Percentiles rank a stretch among this genome's conserved stretches.
Conservation (phyloP, 1,284 basidiomycete genomes). For the Heterobasidion annosum region DNA sequence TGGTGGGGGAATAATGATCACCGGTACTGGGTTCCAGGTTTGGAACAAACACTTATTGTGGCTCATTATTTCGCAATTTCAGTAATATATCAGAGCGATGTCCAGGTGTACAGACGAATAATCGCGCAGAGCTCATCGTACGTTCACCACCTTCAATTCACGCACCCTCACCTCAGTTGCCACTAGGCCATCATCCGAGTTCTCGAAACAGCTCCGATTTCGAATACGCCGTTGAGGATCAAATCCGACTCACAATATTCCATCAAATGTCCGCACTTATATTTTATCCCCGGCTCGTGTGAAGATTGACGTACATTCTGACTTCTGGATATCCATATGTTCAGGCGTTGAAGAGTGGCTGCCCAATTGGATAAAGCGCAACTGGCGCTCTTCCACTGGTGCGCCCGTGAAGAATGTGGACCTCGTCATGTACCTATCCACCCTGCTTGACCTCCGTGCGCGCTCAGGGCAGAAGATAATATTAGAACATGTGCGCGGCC, state of each 20-base stretch:
- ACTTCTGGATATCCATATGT: background rate
- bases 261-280: constrained; percentile 44
- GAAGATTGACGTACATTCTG: background rate
- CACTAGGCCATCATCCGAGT: constrained; percentile 66
- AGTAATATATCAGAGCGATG: constrained; percentile 75
- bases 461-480: constrained; percentile 34
- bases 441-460: constrained; percentile 41
- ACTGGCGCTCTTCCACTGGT: constrained; percentile 40
- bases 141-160: constrained; percentile 12
- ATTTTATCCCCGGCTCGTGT: background rate
- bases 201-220: constrained; percentile 55
- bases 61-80: background rate
- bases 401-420: constrained; percentile 54
- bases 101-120: constrained; percentile 82
- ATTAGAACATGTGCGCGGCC: constrained; percentile 64
- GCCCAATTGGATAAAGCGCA: constrained; percentile 44
- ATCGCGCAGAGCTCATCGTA: constrained; percentile 79
- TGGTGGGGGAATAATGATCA: constrained; percentile 64
- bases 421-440: constrained; percentile 54
- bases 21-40: constrained; percentile 29
- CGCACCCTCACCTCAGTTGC: background rate
- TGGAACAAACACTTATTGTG: background rate
- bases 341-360: constrained; percentile 62
- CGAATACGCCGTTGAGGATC: constrained; percentile 49
- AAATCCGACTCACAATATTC: constrained; percentile 74